These are phyloP conservation scores for Fragaria ananassa DNA, from an alignment of 306 rosid species.

Conservation along the genomic window DNA sequence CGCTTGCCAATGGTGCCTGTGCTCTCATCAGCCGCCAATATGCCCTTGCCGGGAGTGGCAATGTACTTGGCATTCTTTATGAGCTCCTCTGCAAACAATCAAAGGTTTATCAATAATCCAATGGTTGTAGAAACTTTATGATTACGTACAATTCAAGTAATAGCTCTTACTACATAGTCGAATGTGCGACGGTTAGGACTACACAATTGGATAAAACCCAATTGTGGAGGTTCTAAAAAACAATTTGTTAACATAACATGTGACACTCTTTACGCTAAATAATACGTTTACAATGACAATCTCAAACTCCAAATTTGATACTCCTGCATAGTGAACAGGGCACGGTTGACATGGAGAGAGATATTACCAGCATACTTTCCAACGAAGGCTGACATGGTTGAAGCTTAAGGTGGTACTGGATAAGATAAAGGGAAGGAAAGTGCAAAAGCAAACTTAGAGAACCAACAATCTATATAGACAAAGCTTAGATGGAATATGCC, in stretches of 20 bases:
- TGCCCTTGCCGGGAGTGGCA: conserved; percentile 85
- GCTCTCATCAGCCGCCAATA: conserved; percentile 92
- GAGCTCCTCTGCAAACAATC: conserved; percentile 56
- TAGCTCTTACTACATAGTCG: neutral
- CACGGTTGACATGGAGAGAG: conserved; percentile 9
- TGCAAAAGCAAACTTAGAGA: conserved; percentile 31
- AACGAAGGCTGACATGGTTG: conserved; percentile 85
- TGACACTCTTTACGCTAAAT: neutral
- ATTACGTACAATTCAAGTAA: neutral
- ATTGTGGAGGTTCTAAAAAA: no score
- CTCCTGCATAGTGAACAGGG: neutral
- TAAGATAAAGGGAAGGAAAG: conserved; percentile 33
- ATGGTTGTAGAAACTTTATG: neutral
- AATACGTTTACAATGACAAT: neutral
- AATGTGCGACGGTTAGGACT: neutral
- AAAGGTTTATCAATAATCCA: neutral
- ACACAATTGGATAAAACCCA: neutral
- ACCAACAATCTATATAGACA: conserved; percentile 46
- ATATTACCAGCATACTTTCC: conserved; percentile 80
- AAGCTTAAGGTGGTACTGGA: conserved; percentile 22
- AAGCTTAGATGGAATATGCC: conserved; percentile 45
- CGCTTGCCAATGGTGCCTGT: conserved; percentile 93
- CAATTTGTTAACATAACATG: neutral
- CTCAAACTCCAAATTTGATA: neutral
- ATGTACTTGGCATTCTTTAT: conserved; percentile 83